These are phyloP conservation scores for Thermothelomyces thermophilus DNA, from an alignment of 2,329 filamentous ascomycete species.

Conservation along the genomic window DNA sequence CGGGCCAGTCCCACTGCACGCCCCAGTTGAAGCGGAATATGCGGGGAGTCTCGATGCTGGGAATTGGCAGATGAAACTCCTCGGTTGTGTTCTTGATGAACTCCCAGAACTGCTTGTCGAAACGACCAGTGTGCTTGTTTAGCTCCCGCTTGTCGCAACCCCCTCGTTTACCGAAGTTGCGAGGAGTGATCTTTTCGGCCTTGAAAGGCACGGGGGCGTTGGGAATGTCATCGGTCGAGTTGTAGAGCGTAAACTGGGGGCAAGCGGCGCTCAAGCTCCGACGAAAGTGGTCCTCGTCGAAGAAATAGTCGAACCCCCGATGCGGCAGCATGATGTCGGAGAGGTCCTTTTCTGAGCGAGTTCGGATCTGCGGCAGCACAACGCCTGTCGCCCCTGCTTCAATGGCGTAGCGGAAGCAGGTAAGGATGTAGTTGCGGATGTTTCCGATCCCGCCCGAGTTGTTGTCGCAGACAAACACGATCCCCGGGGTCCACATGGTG, in stretches of 20 bases:
- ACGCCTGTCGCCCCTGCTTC: constrained; percentile 42
- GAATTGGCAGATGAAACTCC: constrained; percentile 18
- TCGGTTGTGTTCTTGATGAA: constrained; percentile 30
- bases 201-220: constrained; percentile 29
- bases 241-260: constrained; percentile 39
- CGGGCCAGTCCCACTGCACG: constrained; percentile 41
- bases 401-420: constrained; percentile 43
- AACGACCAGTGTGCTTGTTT: constrained; percentile 36
- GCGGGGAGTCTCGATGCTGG: constrained; percentile 28
- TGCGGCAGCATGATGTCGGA: constrained; percentile 37
- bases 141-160: constrained; percentile 36
- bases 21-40: constrained; percentile 39
- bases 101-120: constrained; percentile 30
- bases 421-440: constrained; percentile 45
- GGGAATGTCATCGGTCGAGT: constrained; percentile 34
- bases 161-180: constrained; percentile 34
- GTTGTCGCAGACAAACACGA: constrained; percentile 44
- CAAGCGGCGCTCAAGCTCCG: constrained; percentile 33
- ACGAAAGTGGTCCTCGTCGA: constrained; percentile 41
- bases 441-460: constrained; percentile 47
- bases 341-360: constrained; percentile 36
- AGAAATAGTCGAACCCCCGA: constrained; percentile 40
- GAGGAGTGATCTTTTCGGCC: constrained; percentile 37
- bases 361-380: constrained; percentile 40
- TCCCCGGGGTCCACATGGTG: constrained; percentile 34